These are phyloP conservation scores for Chloromonas sp. DNA, from an alignment of 163 green algal genomes.

Conservation along the genomic window DNA sequence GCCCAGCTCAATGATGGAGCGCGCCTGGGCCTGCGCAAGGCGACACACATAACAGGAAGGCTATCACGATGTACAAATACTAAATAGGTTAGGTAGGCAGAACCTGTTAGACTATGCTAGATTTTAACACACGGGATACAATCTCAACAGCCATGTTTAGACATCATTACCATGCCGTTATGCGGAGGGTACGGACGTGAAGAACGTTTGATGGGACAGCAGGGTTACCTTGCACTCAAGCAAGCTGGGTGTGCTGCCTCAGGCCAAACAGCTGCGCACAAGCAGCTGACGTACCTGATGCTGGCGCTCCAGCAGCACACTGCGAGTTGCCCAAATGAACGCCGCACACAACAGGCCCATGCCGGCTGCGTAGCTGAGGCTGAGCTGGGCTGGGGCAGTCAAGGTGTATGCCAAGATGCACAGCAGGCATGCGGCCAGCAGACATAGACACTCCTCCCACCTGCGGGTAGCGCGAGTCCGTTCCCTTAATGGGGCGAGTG, in stretches of 20 bases:
- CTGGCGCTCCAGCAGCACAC: background rate
- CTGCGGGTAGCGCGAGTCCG: too few species aligned
- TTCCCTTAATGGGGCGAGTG: too few species aligned
- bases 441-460: too few species aligned
- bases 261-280: background rate
- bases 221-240: background rate
- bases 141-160: too few species aligned
- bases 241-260: background rate
- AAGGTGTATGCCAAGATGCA: background rate
- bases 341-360: background rate
- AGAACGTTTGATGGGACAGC: background rate
- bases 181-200: too few species aligned
- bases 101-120: background rate
- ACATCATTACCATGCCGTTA: too few species aligned
- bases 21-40: constrained; percentile 33
- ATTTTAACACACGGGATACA: too few species aligned
- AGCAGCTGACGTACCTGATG: background rate
- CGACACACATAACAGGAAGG: background rate
- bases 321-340: background rate
- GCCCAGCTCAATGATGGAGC: constrained; percentile 45
- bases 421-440: background rate
- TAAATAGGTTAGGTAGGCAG: background rate
- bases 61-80: background rate
- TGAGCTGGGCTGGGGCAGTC: background rate
- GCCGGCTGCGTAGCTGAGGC: background rate